Base-by-base conservation (phyloP, 1,284 basidiomycete species). In the Pseudozyma pruni region DNA sequence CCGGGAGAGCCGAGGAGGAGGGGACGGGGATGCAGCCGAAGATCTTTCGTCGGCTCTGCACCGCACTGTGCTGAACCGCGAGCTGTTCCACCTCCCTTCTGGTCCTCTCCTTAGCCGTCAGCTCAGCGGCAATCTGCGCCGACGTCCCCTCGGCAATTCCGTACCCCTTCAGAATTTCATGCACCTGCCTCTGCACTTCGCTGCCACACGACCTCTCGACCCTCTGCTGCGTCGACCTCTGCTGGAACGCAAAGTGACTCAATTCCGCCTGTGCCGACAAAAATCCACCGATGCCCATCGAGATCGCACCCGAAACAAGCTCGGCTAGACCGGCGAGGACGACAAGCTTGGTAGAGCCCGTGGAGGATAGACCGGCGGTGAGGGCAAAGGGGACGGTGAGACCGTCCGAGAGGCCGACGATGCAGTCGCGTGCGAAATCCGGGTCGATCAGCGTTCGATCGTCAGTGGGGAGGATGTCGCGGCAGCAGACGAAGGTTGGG, bases 231-330 rank as follows among this genome's bases (percentile, higher is more conserved):
- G 75, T 80, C 2, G 40, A 40, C 13, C 49, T 64, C 17, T 58
- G 47, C 29, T 71, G 60, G 56, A 56, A 75, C 2, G 69, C 67
- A 33, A 72, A 79, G 53, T 95, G 91, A 83, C 97, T 93, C 47
- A 93, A 88, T 83, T 98, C 95, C 34, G 95, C 91, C 83, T 98
- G 93, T 0, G 94, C 93, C 2, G 93, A 93, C 53, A 98, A 89
- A 86, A 95, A 97, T 22, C 95, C 95, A 55, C 95, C 95, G 45
- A 98, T 91, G 61, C 94, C 94, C 95, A 98, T 98, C 16, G 85
- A 86, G 64, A 98, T 92, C 31, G 75, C 75, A 17, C 76, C 75
- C 7, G 70, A 70, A 11, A 80, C 79, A 43, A 79, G 70, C 83
- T 97, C 92, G 25, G 94, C 92, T 46, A 96, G 85, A 43, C 94